Conservation (phyloP, 768 basidiomycete species). For the Mycena sanguinolenta region DNA sequence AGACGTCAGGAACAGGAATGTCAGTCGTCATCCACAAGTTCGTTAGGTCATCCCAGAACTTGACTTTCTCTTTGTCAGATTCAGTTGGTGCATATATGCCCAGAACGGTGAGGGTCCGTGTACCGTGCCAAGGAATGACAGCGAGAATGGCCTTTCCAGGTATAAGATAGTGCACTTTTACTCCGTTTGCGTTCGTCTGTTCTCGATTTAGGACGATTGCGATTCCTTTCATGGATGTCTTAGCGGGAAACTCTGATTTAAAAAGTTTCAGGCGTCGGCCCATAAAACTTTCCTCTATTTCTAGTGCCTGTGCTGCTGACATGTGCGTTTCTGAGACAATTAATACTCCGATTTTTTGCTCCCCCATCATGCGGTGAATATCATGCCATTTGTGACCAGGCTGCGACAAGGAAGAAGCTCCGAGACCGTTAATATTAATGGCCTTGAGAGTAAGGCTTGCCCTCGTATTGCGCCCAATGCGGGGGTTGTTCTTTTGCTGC, state of each 20-base stretch:
- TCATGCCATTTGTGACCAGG: slow-evolving; percentile 18
- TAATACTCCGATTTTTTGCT: background rate
- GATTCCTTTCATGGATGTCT: slow-evolving; percentile 5
- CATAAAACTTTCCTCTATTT: slow-evolving; percentile 6
- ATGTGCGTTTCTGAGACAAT: slow-evolving; percentile 14
- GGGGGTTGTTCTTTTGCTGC: background rate
- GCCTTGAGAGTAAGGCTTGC: background rate
- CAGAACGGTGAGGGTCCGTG: slow-evolving; percentile 22
- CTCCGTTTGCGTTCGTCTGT: slow-evolving; percentile 1
- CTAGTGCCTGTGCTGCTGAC: background rate
- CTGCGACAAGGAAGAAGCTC: background rate
- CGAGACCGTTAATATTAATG: background rate
- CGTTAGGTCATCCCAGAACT: slow-evolving; percentile 34
- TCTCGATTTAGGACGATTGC: slow-evolving; percentile 26
- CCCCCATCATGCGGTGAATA: background rate
- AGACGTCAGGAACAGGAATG: background rate
- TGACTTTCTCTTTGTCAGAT: background rate
- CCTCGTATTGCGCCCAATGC: slow-evolving; percentile 1
- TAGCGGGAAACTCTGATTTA: background rate
- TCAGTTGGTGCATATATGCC: slow-evolving; percentile 41
- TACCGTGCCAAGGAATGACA: slow-evolving; percentile 14
- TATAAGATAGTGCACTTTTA: slow-evolving; percentile 8
- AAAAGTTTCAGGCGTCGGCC: background rate
- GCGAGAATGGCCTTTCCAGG: background rate
- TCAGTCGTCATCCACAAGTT: slow-evolving; percentile 11